Conservation (phyloP, 805 yeast species). For the Myxozyma geophila region DNA sequence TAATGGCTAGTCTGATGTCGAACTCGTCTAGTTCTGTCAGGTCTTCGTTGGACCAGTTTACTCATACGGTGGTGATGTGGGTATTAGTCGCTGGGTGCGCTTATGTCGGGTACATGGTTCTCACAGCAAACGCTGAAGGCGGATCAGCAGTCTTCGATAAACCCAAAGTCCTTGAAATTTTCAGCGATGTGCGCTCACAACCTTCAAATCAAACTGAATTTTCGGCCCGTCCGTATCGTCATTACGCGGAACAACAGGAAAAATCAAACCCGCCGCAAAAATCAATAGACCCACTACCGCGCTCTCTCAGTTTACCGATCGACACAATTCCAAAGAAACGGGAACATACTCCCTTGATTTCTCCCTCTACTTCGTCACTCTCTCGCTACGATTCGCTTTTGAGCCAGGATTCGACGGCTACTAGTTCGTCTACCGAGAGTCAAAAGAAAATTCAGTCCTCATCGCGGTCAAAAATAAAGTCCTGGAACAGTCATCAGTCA, state of each 20-base stretch:
- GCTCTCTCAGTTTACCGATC: neutral
- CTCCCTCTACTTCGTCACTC: neutral
- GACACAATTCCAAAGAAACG: neutral
- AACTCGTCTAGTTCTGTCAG: conserved; percentile 5
- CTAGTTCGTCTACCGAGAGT: neutral
- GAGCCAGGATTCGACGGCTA: neutral
- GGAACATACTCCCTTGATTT: neutral
- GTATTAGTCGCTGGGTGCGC: neutral
- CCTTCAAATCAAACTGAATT: neutral
- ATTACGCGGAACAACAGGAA: neutral
- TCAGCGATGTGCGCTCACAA: neutral
- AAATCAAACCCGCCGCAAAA: neutral
- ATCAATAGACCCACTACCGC: neutral
- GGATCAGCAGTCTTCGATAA: neutral
- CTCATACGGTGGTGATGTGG: conserved; percentile 17
- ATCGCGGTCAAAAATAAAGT: neutral
- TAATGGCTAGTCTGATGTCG: conserved; percentile 21
- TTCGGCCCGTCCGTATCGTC: conserved; percentile 30
- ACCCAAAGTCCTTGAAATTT: neutral
- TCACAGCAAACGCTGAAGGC: conserved; percentile 1
- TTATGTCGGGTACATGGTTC: conserved; percentile 1
- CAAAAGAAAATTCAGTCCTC: neutral
- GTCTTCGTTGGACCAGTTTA: neutral
- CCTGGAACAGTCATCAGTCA: conserved; percentile 5
- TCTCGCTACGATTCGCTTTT: conserved; percentile 6